Base-by-base conservation (phyloP, 176 grass and related monocot genomes). In the Chrysopogon serrulatus region DNA sequence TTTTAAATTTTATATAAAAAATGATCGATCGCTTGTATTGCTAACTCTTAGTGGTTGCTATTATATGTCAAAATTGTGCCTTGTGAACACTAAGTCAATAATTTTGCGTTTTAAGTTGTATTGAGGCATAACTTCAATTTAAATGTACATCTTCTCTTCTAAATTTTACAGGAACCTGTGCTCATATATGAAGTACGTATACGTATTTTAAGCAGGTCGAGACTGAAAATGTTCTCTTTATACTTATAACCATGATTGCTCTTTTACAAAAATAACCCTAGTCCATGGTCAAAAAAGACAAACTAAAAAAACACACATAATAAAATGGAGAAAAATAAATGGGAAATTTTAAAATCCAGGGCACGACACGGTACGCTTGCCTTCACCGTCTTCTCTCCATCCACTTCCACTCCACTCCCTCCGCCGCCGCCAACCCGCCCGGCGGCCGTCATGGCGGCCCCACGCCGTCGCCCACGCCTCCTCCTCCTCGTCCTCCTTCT, bases 381-480 rank as follows among this genome's bases (percentile, higher is more conserved):
- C n/a, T 42, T 41, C 79, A 0, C 9, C 79, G 65, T 70, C 65
- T 40, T 82, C 60, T 43, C 65, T 57, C 79, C 64, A 48, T 54
- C 42, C 31, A 18, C 60, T 45, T 33, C 59, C 28, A 65, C 77
- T 65, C 39, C 42, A 15, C 39, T 5, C 28, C 79, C 15, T 2
- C 31, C 65, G 15, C 31, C 65, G 4, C 30, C 33, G 5, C 59
- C 60, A 10, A 4, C 54, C 31, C 9, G 28, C 34, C 41, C 70
- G n/a, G 32, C 53, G 53, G 24, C 89, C 45, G 49, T 71, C 73
- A 92, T 92, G 90, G 69, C 90, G 62, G 61, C 42, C 11, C 65
- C 26, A 15, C 40, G 28, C 65, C 27, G 6, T 4, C 18, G 33
- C 45, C 35, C 63, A 70, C 8, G 65, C 53, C 47, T 70, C 47